Evolutionary conservation across 2,329 filamentous ascomycete genomes (phyloP).

Genomic region (Cordyceps tenuipes): DNA sequence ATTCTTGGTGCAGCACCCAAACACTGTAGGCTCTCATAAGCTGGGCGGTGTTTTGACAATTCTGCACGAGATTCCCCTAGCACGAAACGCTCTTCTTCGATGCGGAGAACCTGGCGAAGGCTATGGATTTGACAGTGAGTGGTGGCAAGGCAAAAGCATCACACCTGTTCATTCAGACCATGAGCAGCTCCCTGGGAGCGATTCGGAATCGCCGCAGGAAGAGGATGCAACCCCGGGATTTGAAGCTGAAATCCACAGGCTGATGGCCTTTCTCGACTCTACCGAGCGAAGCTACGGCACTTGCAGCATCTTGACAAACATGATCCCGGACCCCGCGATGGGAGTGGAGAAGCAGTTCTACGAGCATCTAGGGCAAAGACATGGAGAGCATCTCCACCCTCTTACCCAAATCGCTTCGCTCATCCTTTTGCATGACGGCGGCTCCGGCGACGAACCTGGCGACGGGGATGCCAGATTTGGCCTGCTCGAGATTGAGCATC

Average conservation of each 20-base stretch:
- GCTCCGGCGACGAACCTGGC: conserved; percentile 22
- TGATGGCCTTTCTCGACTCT: conserved; percentile 55
- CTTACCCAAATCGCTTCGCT: conserved; percentile 27
- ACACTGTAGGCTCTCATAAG: conserved; percentile 29
- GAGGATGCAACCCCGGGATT: conserved; percentile 29
- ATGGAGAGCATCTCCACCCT: conserved; percentile 20
- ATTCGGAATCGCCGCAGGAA: conserved; percentile 23
- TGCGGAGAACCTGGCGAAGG: conserved; percentile 31
- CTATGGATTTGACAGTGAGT: conserved; percentile 49
- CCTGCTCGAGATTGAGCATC: conserved; percentile 33
- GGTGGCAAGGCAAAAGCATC: conserved; percentile 54
- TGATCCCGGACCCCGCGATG: conserved; percentile 24
- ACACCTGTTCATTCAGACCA: conserved; percentile 22
- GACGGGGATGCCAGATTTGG: conserved; percentile 31
- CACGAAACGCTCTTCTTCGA: conserved; percentile 46
- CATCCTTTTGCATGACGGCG: conserved; percentile 22
- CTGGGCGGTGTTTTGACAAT: conserved; percentile 50
- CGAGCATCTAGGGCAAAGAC: conserved; percentile 28
- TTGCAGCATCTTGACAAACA: conserved; percentile 37
- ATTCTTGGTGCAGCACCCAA: conserved; percentile 37
- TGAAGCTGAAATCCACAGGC: conserved; percentile 48
- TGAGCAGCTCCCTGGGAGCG: conserved; percentile 20
- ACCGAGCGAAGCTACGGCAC: conserved; percentile 54
- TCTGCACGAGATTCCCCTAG: conserved; percentile 50
- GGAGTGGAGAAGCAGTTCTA: conserved; percentile 38